phyloP scores from a whole-genome alignment of 2,329 filamentous ascomycete genomes.

The Akanthomyces muscarius region DNA sequence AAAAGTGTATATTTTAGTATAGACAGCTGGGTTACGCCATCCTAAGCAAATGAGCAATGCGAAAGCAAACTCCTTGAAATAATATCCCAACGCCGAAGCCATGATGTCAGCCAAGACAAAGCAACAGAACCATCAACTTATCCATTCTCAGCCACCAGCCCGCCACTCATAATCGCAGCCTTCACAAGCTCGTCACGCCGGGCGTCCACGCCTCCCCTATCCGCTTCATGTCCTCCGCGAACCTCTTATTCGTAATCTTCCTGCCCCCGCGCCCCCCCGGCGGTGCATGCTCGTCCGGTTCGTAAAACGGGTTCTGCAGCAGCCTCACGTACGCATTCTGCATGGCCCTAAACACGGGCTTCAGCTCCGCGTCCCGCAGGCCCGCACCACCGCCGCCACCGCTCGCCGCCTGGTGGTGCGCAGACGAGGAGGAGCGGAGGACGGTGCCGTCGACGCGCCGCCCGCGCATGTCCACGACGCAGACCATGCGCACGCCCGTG shows the following conservation, averaged over 20 bases:
- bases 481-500: constrained; percentile 86
- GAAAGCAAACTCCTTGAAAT: background rate
- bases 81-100: constrained; percentile 8
- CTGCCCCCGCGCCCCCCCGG: constrained; percentile 50
- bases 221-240: constrained; percentile 75
- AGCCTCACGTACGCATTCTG: constrained; percentile 88
- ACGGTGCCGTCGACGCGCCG: constrained; percentile 42
- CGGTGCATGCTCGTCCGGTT: constrained; percentile 77
- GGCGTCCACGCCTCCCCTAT: constrained; percentile 85
- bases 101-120: background rate
- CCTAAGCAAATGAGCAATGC: background rate
- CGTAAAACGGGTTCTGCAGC: constrained; percentile 91
- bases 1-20: constrained; percentile 3
- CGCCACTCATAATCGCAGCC: background rate
- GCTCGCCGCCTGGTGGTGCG: constrained; percentile 19
- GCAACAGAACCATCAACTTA: background rate
- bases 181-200: constrained; percentile 59
- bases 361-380: constrained; percentile 80
- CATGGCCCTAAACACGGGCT: constrained; percentile 84
- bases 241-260: constrained; percentile 77
- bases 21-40: background rate
- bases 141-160: background rate
- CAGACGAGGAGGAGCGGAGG: constrained; percentile 22
- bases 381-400: constrained; percentile 50
- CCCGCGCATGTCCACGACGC: constrained; percentile 87